Conservation (phyloP, 2,329 filamentous ascomycete genomes). For the Westerdykella ornata region DNA sequence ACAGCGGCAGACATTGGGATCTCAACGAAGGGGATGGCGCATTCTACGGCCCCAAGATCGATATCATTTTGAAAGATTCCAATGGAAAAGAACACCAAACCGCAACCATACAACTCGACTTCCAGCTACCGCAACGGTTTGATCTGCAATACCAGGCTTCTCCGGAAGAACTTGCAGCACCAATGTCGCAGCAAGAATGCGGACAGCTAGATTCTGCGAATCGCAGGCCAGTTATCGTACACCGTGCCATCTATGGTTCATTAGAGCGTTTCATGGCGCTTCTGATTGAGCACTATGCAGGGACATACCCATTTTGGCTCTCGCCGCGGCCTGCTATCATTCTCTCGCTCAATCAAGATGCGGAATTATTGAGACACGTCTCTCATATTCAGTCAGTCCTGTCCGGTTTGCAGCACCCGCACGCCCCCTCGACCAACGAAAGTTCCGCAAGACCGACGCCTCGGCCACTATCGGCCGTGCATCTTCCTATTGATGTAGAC, state of each 20-base stretch:
- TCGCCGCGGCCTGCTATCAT: constrained; percentile 72
- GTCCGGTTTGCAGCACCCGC: constrained; percentile 18
- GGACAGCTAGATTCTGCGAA: constrained; percentile 17
- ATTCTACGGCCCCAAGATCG: constrained; percentile 89
- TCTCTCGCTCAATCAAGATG: constrained; percentile 61
- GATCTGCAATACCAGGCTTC: constrained; percentile 67
- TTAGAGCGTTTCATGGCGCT: constrained; percentile 80
- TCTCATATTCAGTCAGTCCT: constrained; percentile 36
- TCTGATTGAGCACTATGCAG: constrained; percentile 74
- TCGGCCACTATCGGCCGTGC: constrained; percentile 49
- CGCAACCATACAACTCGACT: constrained; percentile 83
- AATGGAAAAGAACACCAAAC: constrained; percentile 78
- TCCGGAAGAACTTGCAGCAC: constrained; percentile 55
- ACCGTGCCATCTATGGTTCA: constrained; percentile 77
- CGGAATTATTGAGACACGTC: constrained; percentile 47
- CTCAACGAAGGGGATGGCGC: constrained; percentile 77
- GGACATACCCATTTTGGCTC: constrained; percentile 79
- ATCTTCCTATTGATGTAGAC: constrained; percentile 66
- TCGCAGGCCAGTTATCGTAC: constrained; percentile 65
- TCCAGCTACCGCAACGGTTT: constrained; percentile 80
- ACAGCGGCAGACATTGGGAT: constrained; percentile 61
- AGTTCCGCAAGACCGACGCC: constrained; percentile 24
- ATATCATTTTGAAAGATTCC: constrained; percentile 72
- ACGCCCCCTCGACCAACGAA: constrained; percentile 12
- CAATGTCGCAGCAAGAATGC: constrained; percentile 44